Percentiles rank a stretch among this genome's conserved stretches.
Conservation (phyloP, 2,329 filamentous ascomycete species). For the Calonectria crousiana region DNA sequence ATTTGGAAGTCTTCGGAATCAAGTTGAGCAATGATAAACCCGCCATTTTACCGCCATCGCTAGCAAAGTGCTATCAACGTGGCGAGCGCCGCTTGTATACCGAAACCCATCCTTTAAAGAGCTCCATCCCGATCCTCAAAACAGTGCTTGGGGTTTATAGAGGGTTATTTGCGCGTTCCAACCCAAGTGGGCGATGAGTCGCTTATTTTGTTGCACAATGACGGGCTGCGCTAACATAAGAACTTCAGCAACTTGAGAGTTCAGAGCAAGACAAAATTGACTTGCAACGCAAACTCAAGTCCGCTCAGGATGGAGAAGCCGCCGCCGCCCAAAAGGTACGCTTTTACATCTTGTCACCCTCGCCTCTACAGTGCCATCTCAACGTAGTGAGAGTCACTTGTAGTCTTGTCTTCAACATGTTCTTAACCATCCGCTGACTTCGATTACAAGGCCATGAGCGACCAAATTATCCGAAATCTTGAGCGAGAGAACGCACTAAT, state of each 20-base stretch:
- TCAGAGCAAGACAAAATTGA: conserved; percentile 69
- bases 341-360: conserved; percentile 32
- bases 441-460: conserved; percentile 58
- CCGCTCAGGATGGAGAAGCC: conserved; percentile 62
- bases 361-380: not conserved
- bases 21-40: not conserved
- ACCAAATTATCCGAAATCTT: conserved; percentile 74
- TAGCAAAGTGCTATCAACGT: not conserved
- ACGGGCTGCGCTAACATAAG: conserved; percentile 30
- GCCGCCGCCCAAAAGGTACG: conserved; percentile 66
- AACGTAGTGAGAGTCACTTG: not conserved
- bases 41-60: not conserved
- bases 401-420: not conserved
- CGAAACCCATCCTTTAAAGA: not conserved
- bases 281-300: conserved; percentile 67
- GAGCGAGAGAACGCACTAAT: conserved; percentile 84
- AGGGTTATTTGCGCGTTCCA: not conserved
- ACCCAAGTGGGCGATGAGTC: not conserved
- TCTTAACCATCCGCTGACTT: not conserved
- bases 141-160: not conserved
- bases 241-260: conserved; percentile 67
- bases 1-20: not conserved
- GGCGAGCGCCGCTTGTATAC: not conserved
- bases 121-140: not conserved
- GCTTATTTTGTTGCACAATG: not conserved